Conservation (phyloP, 208 protist species). For the Trypanosoma theileri region DNA sequence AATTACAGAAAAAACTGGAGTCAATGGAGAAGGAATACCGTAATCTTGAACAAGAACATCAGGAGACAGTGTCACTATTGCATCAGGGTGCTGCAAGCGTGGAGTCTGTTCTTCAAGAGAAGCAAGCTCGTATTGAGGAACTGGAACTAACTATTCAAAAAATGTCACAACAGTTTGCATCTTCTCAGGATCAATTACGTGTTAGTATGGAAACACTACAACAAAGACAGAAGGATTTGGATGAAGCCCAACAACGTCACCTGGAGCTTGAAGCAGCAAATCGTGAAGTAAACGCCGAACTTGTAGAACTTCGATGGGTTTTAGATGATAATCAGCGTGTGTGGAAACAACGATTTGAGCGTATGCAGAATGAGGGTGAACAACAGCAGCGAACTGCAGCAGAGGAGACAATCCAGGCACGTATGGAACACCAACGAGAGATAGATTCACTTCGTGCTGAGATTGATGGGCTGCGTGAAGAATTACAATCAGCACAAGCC, state of each 20-base stretch:
- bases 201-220: not conserved
- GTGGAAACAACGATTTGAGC: constrained; percentile 27
- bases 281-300: constrained; percentile 5
- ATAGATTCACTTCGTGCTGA: constrained; percentile 8
- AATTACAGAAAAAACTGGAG: constrained; percentile 25
- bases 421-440: constrained; percentile 28
- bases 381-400: constrained; percentile 25
- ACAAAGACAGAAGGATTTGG: constrained; percentile 31
- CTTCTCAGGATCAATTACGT: not conserved
- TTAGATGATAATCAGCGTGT: constrained; percentile 27
- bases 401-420: constrained; percentile 27
- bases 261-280: constrained; percentile 16
- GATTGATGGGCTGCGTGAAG: constrained; percentile 24
- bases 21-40: constrained; percentile 23
- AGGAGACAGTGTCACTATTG: constrained; percentile 49
- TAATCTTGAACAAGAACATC: constrained; percentile 31
- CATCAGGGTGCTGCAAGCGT: constrained; percentile 52
- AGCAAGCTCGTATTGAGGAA: constrained; percentile 26
- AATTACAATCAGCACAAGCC: constrained; percentile 48
- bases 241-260: constrained; percentile 5
- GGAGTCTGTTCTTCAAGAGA: constrained; percentile 35
- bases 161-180: not conserved
- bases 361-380: constrained; percentile 33
- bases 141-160: constrained; percentile 18
- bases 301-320: constrained; percentile 11